Evolutionary conservation across 208 protist species (phyloP).

Genomic region (Herpetomonas samuelpessoai): DNA sequence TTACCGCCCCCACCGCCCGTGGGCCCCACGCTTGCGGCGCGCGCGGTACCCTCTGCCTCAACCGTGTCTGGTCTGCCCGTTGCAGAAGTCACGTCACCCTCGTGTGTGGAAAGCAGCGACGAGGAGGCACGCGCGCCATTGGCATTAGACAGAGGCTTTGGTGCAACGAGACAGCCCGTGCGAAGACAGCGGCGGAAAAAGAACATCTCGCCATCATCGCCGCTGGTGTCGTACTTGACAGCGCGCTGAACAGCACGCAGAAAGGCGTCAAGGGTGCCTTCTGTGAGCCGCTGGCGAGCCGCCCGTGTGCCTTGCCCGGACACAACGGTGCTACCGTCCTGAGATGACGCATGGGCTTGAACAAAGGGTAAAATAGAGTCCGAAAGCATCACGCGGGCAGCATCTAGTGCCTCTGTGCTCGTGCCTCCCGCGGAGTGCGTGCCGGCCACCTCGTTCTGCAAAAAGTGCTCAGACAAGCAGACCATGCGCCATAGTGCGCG

Average conservation of each 20-base stretch:
- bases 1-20: constrained; percentile 3
- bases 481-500: constrained; percentile 66
- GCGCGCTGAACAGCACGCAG: constrained; percentile 25
- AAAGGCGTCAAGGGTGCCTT: constrained; percentile 4
- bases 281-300: background rate
- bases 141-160: background rate
- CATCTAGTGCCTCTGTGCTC: background rate
- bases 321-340: no score
- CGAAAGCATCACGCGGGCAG: background rate
- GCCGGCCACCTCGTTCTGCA: constrained; percentile 14
- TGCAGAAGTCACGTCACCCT: no score
- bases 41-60: background rate
- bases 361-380: constrained; percentile 2
- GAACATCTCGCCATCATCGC: constrained; percentile 72
- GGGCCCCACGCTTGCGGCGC: background rate
- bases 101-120: background rate
- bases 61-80: no score
- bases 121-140: background rate
- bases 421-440: constrained; percentile 3
- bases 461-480: constrained; percentile 45
- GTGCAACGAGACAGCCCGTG: background rate
- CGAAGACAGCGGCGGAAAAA: constrained; percentile 44
- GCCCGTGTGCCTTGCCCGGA: no score
- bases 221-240: constrained; percentile 53
- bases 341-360: no score